A percentile compares a stretch with the other conserved stretches of the same genome.
Conservation (phyloP, 306 rosid species). For the Fagus sylvatica region DNA sequence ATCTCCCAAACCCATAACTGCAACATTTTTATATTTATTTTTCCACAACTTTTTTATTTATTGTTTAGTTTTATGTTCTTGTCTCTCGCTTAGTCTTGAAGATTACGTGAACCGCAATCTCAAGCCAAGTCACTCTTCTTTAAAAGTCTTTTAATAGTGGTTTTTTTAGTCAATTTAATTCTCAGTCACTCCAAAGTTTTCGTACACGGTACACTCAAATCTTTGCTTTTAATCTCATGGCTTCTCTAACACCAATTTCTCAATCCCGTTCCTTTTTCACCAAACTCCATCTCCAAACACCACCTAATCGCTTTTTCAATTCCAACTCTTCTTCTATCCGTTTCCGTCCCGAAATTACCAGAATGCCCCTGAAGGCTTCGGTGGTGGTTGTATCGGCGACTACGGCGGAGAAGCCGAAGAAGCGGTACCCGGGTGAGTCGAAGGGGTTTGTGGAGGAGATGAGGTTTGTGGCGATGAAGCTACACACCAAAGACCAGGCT, state of each 20-base stretch:
- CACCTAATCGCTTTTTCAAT: not conserved
- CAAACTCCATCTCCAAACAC: slow-evolving; percentile 23
- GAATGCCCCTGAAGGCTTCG: slow-evolving; percentile 34
- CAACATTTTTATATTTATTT: no score
- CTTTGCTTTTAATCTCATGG: slow-evolving; percentile 41
- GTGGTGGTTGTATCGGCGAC: slow-evolving; percentile 53
- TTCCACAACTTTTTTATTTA: not conserved
- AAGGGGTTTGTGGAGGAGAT: slow-evolving; percentile 99
- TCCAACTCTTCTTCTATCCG: slow-evolving; percentile 31
- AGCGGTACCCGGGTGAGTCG: slow-evolving; percentile 80
- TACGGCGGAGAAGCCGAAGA: slow-evolving; percentile 70
- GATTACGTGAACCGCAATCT: slow-evolving; percentile 24
- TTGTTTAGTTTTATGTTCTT: not conserved
- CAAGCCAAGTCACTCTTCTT: slow-evolving; percentile 10
- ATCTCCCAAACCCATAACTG: no score
- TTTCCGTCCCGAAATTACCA: not conserved
- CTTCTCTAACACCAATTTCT: slow-evolving; percentile 57
- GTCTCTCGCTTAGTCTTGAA: slow-evolving; percentile 39
- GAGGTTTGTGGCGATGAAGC: slow-evolving; percentile 98
- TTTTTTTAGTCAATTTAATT: no score
- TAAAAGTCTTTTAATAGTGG: no score
- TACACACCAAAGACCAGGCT: slow-evolving; percentile 91
- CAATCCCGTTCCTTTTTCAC: slow-evolving; percentile 44
- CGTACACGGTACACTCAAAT: slow-evolving; percentile 45
- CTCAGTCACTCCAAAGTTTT: not conserved